Base-by-base conservation (phyloP, 495 filamentous ascomycete species). In the Aspergillus sparsus region DNA sequence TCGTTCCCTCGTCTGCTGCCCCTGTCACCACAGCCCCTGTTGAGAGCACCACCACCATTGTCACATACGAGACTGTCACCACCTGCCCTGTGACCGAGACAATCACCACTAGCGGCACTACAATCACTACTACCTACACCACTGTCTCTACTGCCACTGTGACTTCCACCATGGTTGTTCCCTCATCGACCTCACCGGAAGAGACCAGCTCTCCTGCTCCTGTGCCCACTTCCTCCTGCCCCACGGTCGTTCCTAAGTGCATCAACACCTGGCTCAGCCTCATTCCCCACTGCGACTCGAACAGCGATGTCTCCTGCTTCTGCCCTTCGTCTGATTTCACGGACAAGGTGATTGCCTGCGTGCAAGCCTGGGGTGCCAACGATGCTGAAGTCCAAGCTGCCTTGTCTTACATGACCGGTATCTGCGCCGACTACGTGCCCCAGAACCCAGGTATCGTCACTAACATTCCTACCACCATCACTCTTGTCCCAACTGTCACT, bases 261-360 rank as follows among this genome's bases (percentile, higher is more conserved):
- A 80, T 98, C 77, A 95, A 96, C 84, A 97, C 93, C 65, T 97
- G 91, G 91, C 73, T 95, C 63, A 62, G 55, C 16, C 84, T 87
- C 65, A 78, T 77, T 62, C 80, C 86, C 37, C 82, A 83, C 73
- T 97, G 93, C 85, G 80, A 73, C 60, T 89, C 91, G 78, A 96
- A 96, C 86, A 85, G 88, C 49, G 89, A 96, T 66, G 73, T 82
- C 37, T 71, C 77, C 60, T 98, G 94, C 86, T 98, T 88, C 86
- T 98, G 93, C 85, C 87, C 89, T 55, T 80, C 89, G 64, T 72
- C 79, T 49, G 68, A 82, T 53, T 93, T 96, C 77, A 89, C 90
- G 69, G 81, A 83, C 68, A 89, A 89, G 71, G 85, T 97, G 69
- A 90, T 88, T 68, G 81, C 83, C 57, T 98, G 93, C 77, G 80